A percentile compares a stretch with the other conserved stretches of the same genome.
Evolutionary conservation across 1,139 yeast genomes (phyloP).

Genomic region (Wickerhamomyces sp.): DNA sequence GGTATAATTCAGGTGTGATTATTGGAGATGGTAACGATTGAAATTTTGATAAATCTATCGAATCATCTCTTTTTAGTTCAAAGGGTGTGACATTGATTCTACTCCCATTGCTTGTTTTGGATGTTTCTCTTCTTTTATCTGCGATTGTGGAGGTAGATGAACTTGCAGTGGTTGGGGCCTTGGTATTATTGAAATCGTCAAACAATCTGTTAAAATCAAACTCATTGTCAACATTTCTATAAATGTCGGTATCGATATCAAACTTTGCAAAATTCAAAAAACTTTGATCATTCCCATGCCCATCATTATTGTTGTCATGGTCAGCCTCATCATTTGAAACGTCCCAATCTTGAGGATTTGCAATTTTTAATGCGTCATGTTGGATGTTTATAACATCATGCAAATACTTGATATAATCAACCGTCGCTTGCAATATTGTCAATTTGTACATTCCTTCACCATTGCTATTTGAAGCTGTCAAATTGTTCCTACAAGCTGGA

Average conservation of each 20-base stretch:
- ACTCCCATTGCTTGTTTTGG: too few species aligned
- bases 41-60: conserved; percentile 19
- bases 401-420: conserved; percentile 68
- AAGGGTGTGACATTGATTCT: neutral
- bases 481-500: conserved; percentile 62
- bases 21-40: conserved; percentile 22
- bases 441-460: conserved; percentile 72
- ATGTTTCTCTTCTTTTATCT: too few species aligned
- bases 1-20: conserved; percentile 23
- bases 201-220: conserved; percentile 42
- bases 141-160: neutral
- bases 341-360: neutral
- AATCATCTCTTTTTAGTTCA: neutral
- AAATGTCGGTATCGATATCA: conserved; percentile 52
- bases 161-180: conserved; percentile 7
- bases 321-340: too few species aligned
- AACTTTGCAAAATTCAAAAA: conserved; percentile 44
- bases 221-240: conserved; percentile 53
- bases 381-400: conserved; percentile 53
- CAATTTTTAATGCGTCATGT: conserved; percentile 30
- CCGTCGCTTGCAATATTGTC: conserved; percentile 75
- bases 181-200: conserved; percentile 16
- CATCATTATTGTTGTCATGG: neutral
- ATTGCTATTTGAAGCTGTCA: conserved; percentile 25
- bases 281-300: conserved; percentile 29